phyloP scores from a whole-genome alignment of 2,329 filamentous ascomycete genomes.

The Colletotrichum viniferum region DNA sequence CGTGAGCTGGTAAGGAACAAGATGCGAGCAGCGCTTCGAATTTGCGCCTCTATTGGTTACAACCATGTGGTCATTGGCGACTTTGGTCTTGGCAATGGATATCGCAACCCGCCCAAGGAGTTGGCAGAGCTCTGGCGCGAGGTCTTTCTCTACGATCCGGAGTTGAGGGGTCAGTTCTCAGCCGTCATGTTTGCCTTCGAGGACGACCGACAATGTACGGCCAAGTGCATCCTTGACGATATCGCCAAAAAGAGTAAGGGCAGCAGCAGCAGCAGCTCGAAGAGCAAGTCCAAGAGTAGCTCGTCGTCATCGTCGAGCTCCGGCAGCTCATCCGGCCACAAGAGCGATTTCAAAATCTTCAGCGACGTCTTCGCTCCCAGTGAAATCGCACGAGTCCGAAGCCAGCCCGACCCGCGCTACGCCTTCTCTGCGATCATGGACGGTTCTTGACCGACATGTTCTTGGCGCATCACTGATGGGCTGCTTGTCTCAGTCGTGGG shows the following conservation, averaged over 20 bases:
- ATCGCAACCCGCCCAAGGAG: slow-evolving; percentile 68
- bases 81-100: slow-evolving; percentile 68
- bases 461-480: neutral
- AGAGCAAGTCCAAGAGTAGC: slow-evolving; percentile 36
- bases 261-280: slow-evolving; percentile 29
- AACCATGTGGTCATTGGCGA: slow-evolving; percentile 65
- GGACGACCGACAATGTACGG: slow-evolving; percentile 57
- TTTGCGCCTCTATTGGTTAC: slow-evolving; percentile 67
- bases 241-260: slow-evolving; percentile 53
- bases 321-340: slow-evolving; percentile 28
- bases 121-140: slow-evolving; percentile 71
- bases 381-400: slow-evolving; percentile 55
- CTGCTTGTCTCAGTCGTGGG: slow-evolving; percentile 2
- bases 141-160: slow-evolving; percentile 65
- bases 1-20: slow-evolving; percentile 75
- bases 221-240: slow-evolving; percentile 58
- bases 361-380: slow-evolving; percentile 52
- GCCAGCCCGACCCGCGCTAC: slow-evolving; percentile 59
- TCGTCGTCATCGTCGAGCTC: slow-evolving; percentile 32
- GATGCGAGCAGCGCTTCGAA: slow-evolving; percentile 72
- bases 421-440: slow-evolving; percentile 31
- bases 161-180: slow-evolving; percentile 65
- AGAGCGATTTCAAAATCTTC: slow-evolving; percentile 58
- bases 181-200: slow-evolving; percentile 71
- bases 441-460: slow-evolving; percentile 12